phyloP scores from a whole-genome alignment of 306 rosid species.

The Prunus armeniaca region DNA sequence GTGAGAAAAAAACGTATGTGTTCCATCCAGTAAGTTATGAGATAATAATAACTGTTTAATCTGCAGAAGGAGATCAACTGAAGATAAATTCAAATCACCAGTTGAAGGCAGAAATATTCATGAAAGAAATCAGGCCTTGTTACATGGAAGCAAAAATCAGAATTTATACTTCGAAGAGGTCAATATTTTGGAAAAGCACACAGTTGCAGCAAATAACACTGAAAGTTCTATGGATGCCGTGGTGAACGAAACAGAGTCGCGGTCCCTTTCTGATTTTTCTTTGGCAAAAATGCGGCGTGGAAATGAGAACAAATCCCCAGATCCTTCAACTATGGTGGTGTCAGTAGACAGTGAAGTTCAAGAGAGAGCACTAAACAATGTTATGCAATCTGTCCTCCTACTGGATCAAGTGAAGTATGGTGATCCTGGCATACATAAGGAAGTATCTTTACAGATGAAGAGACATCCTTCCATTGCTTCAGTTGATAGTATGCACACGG shows the following conservation, averaged over 20 bases:
- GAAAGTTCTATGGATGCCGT: background rate
- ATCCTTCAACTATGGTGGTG: background rate
- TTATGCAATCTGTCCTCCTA: background rate
- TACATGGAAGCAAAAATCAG: too few relatives aligned
- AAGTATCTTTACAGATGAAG: background rate
- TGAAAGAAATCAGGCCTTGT: too few relatives aligned
- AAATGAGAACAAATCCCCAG: background rate
- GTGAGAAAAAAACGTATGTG: too few relatives aligned
- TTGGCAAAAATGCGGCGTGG: background rate
- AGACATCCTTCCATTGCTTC: background rate
- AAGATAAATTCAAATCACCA: too few relatives aligned
- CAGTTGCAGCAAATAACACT: background rate
- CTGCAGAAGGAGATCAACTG: too few relatives aligned
- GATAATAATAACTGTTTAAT: too few relatives aligned
- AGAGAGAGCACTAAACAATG: background rate
- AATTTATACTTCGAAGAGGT: too few relatives aligned
- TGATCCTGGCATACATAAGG: background rate
- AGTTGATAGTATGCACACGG: background rate
- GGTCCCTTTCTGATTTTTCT: background rate
- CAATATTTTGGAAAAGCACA: conserved; percentile 3
- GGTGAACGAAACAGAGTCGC: background rate
- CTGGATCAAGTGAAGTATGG: background rate
- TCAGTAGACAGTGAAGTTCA: background rate
- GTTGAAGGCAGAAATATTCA: too few relatives aligned
- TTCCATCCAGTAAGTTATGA: too few relatives aligned